These are phyloP conservation scores for Voacanga thouarsii DNA, from an alignment of 257 asterid species.

Conservation along the genomic window DNA sequence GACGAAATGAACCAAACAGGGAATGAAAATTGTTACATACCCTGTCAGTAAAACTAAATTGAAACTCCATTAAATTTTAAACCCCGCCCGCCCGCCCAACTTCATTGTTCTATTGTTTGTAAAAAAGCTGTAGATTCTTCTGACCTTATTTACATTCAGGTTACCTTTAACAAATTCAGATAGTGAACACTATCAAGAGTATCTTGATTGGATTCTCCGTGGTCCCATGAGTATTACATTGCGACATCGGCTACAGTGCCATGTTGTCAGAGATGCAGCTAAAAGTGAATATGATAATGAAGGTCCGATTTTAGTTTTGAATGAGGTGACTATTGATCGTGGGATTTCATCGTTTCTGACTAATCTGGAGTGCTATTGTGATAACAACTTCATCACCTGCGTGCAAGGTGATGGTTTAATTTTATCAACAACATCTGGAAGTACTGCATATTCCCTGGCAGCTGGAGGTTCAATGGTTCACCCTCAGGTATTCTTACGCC, in stretches of 20 bases:
- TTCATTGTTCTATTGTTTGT: not conserved
- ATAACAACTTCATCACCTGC: conserved; percentile 76
- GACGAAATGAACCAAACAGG: not conserved
- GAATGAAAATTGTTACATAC: too few species aligned
- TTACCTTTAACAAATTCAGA: conserved; percentile 62
- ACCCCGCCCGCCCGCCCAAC: not conserved
- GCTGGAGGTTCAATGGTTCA: conserved; percentile 99
- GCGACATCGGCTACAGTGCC: conserved; percentile 92
- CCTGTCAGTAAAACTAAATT: too few species aligned
- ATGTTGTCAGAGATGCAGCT: conserved; percentile 75
- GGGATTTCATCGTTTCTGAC: conserved; percentile 93
- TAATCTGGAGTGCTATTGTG: conserved; percentile 87
- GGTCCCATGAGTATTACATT: conserved; percentile 88
- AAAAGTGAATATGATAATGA: conserved; percentile 76
- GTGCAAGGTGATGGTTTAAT: conserved; percentile 98
- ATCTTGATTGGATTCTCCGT: conserved; percentile 53
- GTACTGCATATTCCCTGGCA: conserved; percentile 98
- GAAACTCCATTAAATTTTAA: not conserved
- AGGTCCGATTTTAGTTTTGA: conserved; percentile 80
- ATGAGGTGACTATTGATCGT: conserved; percentile 96
- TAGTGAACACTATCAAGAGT: conserved; percentile 79
- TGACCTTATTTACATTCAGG: conserved; percentile 1
- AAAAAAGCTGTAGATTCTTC: not conserved
- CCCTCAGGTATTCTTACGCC: conserved; percentile 68
- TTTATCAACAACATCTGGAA: conserved; percentile 94